Evolutionary conservation across 139 green algal genomes (phyloP).

Genomic region (Dunaliella primolecta): DNA sequence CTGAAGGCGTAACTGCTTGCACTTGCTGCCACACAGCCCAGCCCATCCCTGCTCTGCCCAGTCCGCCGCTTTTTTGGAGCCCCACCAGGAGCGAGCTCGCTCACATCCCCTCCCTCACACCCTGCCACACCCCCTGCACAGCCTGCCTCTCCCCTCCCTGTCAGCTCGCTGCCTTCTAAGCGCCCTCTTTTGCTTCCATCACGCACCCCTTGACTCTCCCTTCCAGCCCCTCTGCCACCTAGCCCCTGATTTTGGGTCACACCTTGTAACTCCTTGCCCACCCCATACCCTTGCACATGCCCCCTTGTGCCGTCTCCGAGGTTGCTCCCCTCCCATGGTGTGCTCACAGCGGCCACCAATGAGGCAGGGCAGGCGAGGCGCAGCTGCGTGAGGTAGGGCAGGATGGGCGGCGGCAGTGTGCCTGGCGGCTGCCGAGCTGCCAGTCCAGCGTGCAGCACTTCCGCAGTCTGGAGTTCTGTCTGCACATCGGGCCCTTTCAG

Average conservation of each 20-base stretch:
- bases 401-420: slow-evolving; percentile 13
- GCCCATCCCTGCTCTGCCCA: not conserved
- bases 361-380: too few relatives aligned
- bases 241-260: too few relatives aligned
- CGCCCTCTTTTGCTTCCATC: not conserved
- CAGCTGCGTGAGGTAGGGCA: slow-evolving; percentile 20
- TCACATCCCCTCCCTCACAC: not conserved
- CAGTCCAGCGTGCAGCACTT: slow-evolving; percentile 17
- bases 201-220: not conserved
- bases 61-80: not conserved
- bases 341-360: slow-evolving; percentile 7
- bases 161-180: not conserved
- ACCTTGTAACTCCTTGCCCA: too few relatives aligned
- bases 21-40: too few relatives aligned
- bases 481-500: slow-evolving; percentile 62
- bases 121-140: not conserved
- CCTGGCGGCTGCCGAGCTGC: not conserved
- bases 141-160: not conserved
- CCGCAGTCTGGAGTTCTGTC: slow-evolving; percentile 59
- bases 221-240: too few relatives aligned
- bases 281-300: too few relatives aligned
- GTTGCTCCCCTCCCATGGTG: too few relatives aligned
- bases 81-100: not conserved
- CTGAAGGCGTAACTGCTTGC: not conserved
- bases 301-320: too few relatives aligned